A percentile compares a stretch with the other conserved stretches of the same genome.
Conservation (phyloP, 306 rosid species). For the Vicia faba region DNA sequence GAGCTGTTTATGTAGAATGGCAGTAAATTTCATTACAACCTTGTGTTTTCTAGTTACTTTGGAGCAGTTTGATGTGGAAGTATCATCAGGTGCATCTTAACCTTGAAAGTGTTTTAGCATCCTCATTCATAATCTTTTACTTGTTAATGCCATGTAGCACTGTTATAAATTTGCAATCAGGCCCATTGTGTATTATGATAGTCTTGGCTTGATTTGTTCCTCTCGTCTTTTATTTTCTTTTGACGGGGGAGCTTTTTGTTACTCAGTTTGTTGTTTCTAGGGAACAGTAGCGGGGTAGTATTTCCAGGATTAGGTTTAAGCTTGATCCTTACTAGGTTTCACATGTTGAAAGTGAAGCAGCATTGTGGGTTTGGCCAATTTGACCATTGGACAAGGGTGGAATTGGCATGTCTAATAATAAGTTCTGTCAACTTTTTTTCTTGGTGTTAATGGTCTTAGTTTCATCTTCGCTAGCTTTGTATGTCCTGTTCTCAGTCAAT, state of each 20-base stretch:
- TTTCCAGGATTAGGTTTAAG: slow-evolving; percentile 60
- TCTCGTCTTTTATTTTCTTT: slow-evolving; percentile 43
- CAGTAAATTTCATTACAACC: slow-evolving; percentile 23
- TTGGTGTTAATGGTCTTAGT: slow-evolving; percentile 29
- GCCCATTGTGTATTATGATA: slow-evolving; percentile 52
- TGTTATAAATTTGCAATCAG: slow-evolving; percentile 50
- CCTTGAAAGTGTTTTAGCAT: slow-evolving; percentile 41
- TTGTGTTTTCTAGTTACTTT: slow-evolving; percentile 26
- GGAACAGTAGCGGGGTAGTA: slow-evolving; percentile 44
- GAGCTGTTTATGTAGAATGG: slow-evolving; percentile 34
- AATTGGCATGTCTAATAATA: slow-evolving; percentile 39
- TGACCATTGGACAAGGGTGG: slow-evolving; percentile 41
- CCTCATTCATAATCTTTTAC: slow-evolving; percentile 39
- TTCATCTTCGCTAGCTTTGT: slow-evolving; percentile 32
- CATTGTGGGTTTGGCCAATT: slow-evolving; percentile 39
- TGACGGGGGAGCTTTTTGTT: slow-evolving; percentile 62
- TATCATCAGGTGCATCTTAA: slow-evolving; percentile 42
- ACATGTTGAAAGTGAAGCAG: slow-evolving; percentile 39
- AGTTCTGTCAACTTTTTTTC: slow-evolving; percentile 36
- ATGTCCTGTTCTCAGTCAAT: slow-evolving; percentile 19
- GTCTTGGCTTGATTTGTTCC: slow-evolving; percentile 55
- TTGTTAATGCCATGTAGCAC: slow-evolving; percentile 41
- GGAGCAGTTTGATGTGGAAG: slow-evolving; percentile 42
- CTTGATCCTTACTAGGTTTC: slow-evolving; percentile 46
- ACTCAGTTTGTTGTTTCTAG: slow-evolving; percentile 56